A percentile compares a stretch with the other conserved stretches of the same genome.
These are phyloP conservation scores for Fusarium sp. DNA, from an alignment of 2,329 filamentous ascomycete genomes.

Conservation along the genomic window DNA sequence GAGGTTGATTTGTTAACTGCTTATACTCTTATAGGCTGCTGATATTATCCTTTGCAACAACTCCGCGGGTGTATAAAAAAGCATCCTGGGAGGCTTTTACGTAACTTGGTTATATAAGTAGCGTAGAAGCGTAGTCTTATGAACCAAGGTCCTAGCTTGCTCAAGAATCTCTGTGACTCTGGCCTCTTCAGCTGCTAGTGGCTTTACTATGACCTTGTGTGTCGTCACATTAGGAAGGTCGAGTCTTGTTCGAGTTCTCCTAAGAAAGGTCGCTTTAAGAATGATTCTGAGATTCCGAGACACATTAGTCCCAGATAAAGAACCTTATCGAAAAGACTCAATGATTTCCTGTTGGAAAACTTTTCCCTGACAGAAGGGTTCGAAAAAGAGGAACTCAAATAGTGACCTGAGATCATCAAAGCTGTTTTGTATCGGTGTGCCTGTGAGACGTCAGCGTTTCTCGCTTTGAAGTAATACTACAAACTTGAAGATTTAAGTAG, in stretches of 20 bases:
- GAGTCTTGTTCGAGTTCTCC: accelerated
- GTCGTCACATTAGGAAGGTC: accelerated
- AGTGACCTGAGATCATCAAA: neutral
- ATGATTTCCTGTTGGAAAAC: neutral
- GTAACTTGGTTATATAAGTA: too few relatives aligned
- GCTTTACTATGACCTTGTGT: accelerated
- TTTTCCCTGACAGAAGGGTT: accelerated
- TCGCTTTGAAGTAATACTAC: accelerated
- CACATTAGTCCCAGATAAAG: accelerated
- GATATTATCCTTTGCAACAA: too few relatives aligned
- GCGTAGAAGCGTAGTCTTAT: too few relatives aligned
- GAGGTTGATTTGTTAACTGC: too few relatives aligned
- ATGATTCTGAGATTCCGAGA: neutral
- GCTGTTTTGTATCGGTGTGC: slow-evolving; percentile 1
- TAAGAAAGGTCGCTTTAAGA: neutral
- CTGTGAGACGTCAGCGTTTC: accelerated
- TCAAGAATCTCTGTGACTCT: neutral
- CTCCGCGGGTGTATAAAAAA: too few relatives aligned
- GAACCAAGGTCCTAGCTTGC: too few relatives aligned
- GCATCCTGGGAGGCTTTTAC: too few relatives aligned
- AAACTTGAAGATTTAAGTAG: accelerated
- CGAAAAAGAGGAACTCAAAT: neutral
- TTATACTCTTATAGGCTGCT: too few relatives aligned
- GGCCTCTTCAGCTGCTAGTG: accelerated
- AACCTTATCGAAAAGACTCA: neutral